A percentile compares a stretch with the other conserved stretches of the same genome.
Evolutionary conservation across 2,329 filamentous ascomycete species (phyloP).

Genomic region (Aspergillus caelatus): DNA sequence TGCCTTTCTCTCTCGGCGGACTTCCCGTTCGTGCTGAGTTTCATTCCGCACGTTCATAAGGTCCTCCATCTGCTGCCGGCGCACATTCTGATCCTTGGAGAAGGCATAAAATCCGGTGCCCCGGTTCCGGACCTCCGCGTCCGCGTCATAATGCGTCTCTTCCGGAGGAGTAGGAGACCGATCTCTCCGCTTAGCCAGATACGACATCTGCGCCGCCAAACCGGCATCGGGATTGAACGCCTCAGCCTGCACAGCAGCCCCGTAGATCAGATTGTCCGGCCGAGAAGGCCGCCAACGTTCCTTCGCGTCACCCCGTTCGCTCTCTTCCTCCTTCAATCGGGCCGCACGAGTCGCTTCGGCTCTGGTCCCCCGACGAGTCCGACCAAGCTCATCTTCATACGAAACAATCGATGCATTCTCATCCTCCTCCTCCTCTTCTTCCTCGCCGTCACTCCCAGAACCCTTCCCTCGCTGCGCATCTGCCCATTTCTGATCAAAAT

Average conservation of each 20-base stretch:
- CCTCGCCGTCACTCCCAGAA: conserved; percentile 39
- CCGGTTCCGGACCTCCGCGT: conserved; percentile 79
- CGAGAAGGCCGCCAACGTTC: conserved; percentile 49
- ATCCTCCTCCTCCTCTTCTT: conserved; percentile 39
- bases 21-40: conserved; percentile 66
- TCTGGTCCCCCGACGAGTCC: conserved; percentile 72
- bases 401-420: conserved; percentile 71
- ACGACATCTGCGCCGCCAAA: conserved; percentile 70
- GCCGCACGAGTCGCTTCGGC: conserved; percentile 68
- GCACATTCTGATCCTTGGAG: conserved; percentile 69
- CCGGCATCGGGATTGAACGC: conserved; percentile 78
- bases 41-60: conserved; percentile 68
- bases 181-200: conserved; percentile 76
- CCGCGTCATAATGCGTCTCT: conserved; percentile 82
- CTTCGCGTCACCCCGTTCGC: conserved; percentile 15
- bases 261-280: conserved; percentile 76
- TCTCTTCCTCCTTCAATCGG: conserved; percentile 47
- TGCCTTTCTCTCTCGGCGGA: conserved; percentile 60
- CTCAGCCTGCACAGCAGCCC: conserved; percentile 78
- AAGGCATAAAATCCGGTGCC: conserved; percentile 94
- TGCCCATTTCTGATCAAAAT: conserved; percentile 96
- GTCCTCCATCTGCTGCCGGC: conserved; percentile 73
- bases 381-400: conserved; percentile 89
- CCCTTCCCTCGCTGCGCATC: conserved; percentile 58
- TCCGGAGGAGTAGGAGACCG: conserved; percentile 77